phyloP scores from a whole-genome alignment of 176 grass and related monocot genomes.

The Aegilops sharonensis region DNA sequence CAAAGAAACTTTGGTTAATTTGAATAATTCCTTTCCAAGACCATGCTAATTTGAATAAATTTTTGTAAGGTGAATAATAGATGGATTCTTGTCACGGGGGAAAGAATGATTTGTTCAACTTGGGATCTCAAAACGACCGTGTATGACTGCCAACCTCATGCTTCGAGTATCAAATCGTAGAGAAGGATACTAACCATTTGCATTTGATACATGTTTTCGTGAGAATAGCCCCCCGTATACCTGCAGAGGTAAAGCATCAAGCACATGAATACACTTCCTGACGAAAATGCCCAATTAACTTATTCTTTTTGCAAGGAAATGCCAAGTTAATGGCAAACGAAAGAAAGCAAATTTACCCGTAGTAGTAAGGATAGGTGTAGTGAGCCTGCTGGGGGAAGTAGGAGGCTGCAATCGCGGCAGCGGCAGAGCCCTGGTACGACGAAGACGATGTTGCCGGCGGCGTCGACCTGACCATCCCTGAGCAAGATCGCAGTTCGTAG shows the following conservation, averaged over 20 bases:
- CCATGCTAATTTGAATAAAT: background rate
- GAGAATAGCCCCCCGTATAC: slow-evolving; percentile 44
- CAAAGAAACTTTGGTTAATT: background rate
- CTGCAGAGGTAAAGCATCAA: slow-evolving; percentile 14
- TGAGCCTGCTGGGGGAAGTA: slow-evolving; percentile 47
- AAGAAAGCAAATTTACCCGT: slow-evolving; percentile 37
- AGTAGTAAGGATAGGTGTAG: slow-evolving; percentile 44
- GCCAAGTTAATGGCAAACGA: too few relatives aligned
- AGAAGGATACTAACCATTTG: slow-evolving; percentile 39
- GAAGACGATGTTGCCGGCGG: slow-evolving; percentile 27
- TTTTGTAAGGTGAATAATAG: background rate
- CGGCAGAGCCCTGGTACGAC: slow-evolving; percentile 24
- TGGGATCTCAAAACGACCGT: background rate
- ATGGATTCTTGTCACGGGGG: background rate
- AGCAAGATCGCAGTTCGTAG: background rate
- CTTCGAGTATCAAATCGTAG: background rate
- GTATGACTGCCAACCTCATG: background rate
- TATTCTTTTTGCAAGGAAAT: too few relatives aligned
- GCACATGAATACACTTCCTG: background rate
- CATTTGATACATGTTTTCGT: slow-evolving; percentile 52
- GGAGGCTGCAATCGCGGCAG: slow-evolving; percentile 19
- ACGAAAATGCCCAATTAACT: background rate
- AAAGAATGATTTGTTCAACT: background rate
- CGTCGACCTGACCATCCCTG: slow-evolving; percentile 37
- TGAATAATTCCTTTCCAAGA: too few relatives aligned